Conservation (phyloP, 306 rosid species). For the Alnus rubra region DNA sequence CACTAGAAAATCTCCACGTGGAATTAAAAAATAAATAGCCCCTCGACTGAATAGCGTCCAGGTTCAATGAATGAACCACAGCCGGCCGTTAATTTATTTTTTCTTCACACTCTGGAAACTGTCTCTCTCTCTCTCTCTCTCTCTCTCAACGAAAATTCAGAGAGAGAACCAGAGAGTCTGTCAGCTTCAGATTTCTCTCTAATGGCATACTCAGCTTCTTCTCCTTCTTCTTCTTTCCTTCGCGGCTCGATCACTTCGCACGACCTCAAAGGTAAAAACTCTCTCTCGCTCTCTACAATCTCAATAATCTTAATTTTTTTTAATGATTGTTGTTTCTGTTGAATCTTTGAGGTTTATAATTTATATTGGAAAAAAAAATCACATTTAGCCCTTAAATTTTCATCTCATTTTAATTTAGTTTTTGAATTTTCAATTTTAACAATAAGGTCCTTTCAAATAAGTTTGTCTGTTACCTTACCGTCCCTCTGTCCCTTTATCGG, state of each 20-base stretch:
- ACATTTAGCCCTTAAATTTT: too few species aligned
- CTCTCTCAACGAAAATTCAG: not conserved
- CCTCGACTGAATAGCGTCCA: constrained; percentile 29
- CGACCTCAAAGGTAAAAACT: constrained; percentile 50
- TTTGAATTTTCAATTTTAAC: too few species aligned
- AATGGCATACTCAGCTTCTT: constrained; percentile 65
- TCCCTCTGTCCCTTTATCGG: too few species aligned
- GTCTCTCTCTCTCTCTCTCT: not conserved
- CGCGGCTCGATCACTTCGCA: constrained; percentile 32
- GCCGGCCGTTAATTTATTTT: constrained; percentile 22
- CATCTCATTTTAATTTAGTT: too few species aligned
- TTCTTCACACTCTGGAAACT: not conserved
- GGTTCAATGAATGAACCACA: constrained; percentile 54
- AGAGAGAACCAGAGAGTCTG: not conserved
- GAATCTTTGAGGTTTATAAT: not conserved
- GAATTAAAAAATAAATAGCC: not conserved
- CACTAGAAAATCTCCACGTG: constrained; percentile 34
- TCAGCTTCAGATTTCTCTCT: constrained; percentile 1
- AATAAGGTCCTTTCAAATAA: too few species aligned
- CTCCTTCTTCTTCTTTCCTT: constrained; percentile 45
- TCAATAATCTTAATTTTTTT: not conserved
- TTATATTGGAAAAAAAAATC: too few species aligned
- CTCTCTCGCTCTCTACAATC: not conserved
- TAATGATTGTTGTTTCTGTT: not conserved
- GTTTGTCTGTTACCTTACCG: too few species aligned